These are phyloP conservation scores for Schizonepeta tenuifolia DNA, from an alignment of 257 asterid species.

Conservation along the genomic window DNA sequence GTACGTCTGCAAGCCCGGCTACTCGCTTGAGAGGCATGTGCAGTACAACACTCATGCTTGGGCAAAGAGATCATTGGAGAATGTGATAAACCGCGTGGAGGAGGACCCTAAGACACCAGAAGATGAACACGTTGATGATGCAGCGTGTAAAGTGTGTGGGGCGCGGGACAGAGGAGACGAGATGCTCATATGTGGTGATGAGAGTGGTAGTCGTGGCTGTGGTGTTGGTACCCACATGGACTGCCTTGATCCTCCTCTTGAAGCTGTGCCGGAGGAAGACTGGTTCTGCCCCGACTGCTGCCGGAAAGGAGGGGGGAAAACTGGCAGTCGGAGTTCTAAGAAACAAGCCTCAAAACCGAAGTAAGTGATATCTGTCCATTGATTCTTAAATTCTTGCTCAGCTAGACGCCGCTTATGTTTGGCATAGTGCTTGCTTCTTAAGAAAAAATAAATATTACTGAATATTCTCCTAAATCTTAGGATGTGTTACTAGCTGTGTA, in stretches of 20 bases:
- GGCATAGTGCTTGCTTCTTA: background rate
- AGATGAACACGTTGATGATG: conserved; percentile 34
- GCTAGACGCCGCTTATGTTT: conserved; percentile 8
- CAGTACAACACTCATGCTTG: conserved; percentile 74
- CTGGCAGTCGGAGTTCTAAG: conserved; percentile 27
- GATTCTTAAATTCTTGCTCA: conserved; percentile 1
- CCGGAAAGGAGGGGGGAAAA: conserved; percentile 20
- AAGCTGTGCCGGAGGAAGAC: conserved; percentile 60
- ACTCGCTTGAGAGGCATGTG: conserved; percentile 77
- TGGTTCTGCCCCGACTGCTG: conserved; percentile 66
- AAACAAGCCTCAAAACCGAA: conserved; percentile 42
- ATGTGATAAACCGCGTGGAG: conserved; percentile 41
- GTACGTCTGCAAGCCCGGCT: conserved; percentile 90
- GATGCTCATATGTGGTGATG: conserved; percentile 83
- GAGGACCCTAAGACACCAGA: conserved; percentile 47
- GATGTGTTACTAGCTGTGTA: background rate
- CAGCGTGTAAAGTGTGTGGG: conserved; percentile 60
- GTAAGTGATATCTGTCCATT: conserved; percentile 18
- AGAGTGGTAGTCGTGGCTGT: conserved; percentile 59
- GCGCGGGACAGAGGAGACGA: conserved; percentile 63
- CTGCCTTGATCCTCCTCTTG: conserved; percentile 81
- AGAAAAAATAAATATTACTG: conserved; percentile 3
- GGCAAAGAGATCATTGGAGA: conserved; percentile 73
- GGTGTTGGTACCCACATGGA: conserved; percentile 67
- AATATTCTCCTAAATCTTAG: background rate